phyloP scores from a whole-genome alignment of 148 eudicot species.

The Fagopyrum tataricum region DNA sequence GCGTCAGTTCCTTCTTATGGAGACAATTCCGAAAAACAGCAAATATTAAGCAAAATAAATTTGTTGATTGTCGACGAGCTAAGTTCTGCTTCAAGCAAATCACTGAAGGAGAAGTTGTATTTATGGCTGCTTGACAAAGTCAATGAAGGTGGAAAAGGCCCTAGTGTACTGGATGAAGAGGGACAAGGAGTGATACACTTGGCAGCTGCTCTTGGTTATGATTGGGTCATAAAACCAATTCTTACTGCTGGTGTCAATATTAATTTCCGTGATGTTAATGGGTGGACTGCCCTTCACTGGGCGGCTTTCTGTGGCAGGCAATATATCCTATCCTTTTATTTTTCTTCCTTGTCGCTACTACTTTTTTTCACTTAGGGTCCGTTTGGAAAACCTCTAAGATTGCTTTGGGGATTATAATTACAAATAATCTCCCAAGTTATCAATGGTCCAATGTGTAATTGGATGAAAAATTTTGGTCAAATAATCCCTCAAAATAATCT shows the following conservation, averaged over 20 bases:
- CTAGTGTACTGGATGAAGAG: conserved; percentile 36
- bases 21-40: conserved; percentile 19
- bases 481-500: too few species aligned
- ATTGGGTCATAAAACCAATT: conserved; percentile 50
- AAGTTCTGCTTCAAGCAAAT: neutral
- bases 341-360: neutral
- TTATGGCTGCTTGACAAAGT: conserved; percentile 41
- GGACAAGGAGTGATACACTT: conserved; percentile 68
- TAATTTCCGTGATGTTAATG: conserved; percentile 59
- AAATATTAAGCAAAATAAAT: conserved; percentile 24
- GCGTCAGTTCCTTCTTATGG: conserved; percentile 17
- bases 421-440: too few species aligned
- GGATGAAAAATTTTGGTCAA: too few species aligned
- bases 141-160: conserved; percentile 50
- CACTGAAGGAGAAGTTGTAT: conserved; percentile 42
- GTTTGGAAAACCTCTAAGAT: too few species aligned
- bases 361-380: too few species aligned
- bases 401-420: too few species aligned
- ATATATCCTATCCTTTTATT: neutral
- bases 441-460: too few species aligned
- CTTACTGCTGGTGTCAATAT: conserved; percentile 51
- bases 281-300: conserved; percentile 89
- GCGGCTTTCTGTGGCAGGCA: conserved; percentile 72
- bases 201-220: conserved; percentile 67
- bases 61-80: conserved; percentile 29